phyloP scores from a whole-genome alignment of 495 filamentous ascomycete genomes.

The Tuber brumale region DNA sequence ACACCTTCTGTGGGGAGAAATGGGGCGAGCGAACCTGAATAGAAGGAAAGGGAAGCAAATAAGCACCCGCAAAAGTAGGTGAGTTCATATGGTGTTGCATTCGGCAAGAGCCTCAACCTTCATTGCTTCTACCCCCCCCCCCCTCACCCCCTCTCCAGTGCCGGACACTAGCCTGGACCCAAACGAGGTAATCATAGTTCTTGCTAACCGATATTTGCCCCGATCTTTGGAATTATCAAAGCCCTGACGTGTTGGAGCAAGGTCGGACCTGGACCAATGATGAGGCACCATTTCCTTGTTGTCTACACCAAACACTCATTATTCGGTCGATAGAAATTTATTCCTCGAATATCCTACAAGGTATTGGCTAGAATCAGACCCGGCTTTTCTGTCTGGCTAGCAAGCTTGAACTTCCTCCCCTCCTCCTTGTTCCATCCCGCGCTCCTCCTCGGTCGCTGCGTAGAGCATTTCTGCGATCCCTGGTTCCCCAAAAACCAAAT shows the following conservation, averaged over 20 bases:
- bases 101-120: not conserved
- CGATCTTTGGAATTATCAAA: not conserved
- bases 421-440: not conserved
- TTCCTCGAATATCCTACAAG: no score
- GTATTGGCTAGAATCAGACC: no score
- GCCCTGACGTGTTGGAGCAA: not conserved
- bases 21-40: not conserved
- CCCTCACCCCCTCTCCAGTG: not conserved
- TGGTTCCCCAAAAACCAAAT: not conserved
- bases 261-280: not conserved
- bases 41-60: not conserved
- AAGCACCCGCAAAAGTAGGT: not conserved
- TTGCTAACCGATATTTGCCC: not conserved
- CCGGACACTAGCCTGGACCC: not conserved
- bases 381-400: no score
- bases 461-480: not conserved
- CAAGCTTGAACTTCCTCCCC: no score
- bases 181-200: not conserved
- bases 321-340: no score
- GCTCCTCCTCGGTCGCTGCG: not conserved
- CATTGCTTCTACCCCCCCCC: not conserved
- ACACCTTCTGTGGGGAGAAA: not conserved
- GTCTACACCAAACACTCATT: no score
- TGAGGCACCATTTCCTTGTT: not conserved
- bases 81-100: not conserved